Evolutionary conservation across 140 eudicot species (phyloP).

Genomic region (Erigeron philadelphicus): DNA sequence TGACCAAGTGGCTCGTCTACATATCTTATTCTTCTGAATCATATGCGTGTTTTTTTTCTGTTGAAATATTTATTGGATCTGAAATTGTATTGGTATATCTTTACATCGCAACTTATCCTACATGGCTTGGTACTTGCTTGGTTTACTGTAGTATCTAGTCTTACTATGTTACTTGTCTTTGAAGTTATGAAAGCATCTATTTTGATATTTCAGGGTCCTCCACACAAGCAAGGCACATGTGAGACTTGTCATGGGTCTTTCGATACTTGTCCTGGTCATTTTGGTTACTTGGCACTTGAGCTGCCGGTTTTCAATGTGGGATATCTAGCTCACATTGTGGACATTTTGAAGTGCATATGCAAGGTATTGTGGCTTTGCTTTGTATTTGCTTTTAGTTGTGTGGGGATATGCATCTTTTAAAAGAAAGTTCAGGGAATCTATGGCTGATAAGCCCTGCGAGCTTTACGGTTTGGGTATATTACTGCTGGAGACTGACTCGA

Average conservation of each 20-base stretch:
- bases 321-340: conserved; percentile 59
- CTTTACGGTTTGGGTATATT: not conserved
- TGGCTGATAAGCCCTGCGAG: too few relatives aligned
- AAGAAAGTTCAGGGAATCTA: too few relatives aligned
- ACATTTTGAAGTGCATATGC: conserved; percentile 94
- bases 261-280: conserved; percentile 81
- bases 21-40: not conserved
- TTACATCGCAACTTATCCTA: not conserved
- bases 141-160: conserved; percentile 9
- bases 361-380: conserved; percentile 45
- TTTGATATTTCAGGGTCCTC: conserved; percentile 72
- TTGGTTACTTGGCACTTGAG: conserved; percentile 60
- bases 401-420: too few relatives aligned
- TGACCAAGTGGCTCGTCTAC: not conserved
- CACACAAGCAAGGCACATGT: conserved; percentile 63
- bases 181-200: conserved; percentile 17
- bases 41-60: not conserved
- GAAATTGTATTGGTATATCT: not conserved
- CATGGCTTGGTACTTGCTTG: not conserved
- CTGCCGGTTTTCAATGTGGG: conserved; percentile 89
- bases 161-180: not conserved
- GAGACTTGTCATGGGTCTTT: conserved; percentile 66
- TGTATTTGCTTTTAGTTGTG: not conserved
- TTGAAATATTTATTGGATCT: not conserved
- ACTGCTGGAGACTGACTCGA: too few relatives aligned